Conservation (phyloP, 306 rosid species). For the Cucumis cinereus region DNA sequence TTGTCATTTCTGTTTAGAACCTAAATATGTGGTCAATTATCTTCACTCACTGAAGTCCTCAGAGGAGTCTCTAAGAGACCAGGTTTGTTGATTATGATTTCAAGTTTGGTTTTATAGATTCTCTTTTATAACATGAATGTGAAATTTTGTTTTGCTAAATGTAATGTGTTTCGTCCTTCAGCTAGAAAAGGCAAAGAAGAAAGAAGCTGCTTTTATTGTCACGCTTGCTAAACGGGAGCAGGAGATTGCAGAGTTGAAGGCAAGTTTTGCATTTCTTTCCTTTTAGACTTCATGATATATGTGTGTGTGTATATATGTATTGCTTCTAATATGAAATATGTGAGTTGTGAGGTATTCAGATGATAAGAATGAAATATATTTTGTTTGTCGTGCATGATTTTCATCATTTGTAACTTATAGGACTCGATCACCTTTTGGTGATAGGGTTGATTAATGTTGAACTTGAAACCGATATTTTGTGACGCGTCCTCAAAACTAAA, state of each 20-base stretch:
- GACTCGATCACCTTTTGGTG: neutral
- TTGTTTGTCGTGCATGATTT: neutral
- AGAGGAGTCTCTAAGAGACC: constrained; percentile 78
- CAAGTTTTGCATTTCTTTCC: constrained; percentile 3
- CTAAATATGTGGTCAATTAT: constrained; percentile 55
- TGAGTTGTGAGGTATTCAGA: neutral
- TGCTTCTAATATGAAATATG: neutral
- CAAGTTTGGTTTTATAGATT: constrained; percentile 1
- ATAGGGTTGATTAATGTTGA: neutral
- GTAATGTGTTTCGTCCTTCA: constrained; percentile 17
- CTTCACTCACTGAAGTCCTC: constrained; percentile 75
- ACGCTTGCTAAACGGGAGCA: constrained; percentile 93
- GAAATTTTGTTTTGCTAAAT: constrained; percentile 5
- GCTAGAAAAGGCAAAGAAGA: constrained; percentile 94
- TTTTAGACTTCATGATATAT: neutral
- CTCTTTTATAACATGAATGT: neutral
- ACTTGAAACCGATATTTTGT: neutral
- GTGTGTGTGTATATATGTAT: neutral
- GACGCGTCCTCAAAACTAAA: neutral
- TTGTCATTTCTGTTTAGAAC: constrained; percentile 30
- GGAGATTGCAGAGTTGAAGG: constrained; percentile 93
- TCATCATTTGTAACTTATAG: neutral
- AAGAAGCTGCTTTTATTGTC: constrained; percentile 91
- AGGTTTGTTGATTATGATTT: constrained; percentile 33
- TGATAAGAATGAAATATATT: neutral